phyloP scores from a whole-genome alignment of 2,329 filamentous ascomycete species.

The Ceratocystis papillata region DNA sequence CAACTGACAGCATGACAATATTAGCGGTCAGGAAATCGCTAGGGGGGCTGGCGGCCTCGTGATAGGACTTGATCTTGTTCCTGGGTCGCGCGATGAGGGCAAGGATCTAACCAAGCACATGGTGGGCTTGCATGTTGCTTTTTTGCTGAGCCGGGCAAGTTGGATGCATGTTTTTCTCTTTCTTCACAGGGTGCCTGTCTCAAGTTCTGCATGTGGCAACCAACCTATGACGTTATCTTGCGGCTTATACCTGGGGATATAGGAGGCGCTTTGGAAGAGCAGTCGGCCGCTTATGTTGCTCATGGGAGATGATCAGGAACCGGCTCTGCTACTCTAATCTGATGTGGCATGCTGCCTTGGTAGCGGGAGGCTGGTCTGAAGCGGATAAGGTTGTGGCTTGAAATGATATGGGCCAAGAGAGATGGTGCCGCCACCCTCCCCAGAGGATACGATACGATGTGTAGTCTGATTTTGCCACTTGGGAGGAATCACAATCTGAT shows the following conservation, averaged over 20 bases:
- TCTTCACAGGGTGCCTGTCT: not conserved
- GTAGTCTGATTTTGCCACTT: too few species aligned
- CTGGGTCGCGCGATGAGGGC: not conserved
- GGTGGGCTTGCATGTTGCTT: not conserved
- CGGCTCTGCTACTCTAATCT: too few species aligned
- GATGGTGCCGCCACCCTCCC: too few species aligned
- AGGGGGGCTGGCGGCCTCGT: slow-evolving; percentile 3
- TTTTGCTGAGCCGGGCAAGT: not conserved
- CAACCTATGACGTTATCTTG: not conserved
- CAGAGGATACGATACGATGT: too few species aligned
- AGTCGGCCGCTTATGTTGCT: not conserved
- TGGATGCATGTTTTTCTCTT: not conserved
- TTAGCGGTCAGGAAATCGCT: slow-evolving; percentile 4
- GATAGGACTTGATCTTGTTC: not conserved
- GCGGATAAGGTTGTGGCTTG: too few species aligned
- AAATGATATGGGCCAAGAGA: too few species aligned
- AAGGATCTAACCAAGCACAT: not conserved
- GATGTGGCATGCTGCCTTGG: too few species aligned
- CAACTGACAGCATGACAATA: not conserved
- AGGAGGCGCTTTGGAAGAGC: not conserved
- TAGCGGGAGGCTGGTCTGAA: too few species aligned
- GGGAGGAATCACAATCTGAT: too few species aligned
- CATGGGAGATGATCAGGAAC: not conserved
- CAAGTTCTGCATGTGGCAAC: not conserved
- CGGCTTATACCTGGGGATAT: not conserved